Evolutionary conservation across 2,329 filamentous ascomycete species (phyloP).

Genomic region (Alternaria sp.): DNA sequence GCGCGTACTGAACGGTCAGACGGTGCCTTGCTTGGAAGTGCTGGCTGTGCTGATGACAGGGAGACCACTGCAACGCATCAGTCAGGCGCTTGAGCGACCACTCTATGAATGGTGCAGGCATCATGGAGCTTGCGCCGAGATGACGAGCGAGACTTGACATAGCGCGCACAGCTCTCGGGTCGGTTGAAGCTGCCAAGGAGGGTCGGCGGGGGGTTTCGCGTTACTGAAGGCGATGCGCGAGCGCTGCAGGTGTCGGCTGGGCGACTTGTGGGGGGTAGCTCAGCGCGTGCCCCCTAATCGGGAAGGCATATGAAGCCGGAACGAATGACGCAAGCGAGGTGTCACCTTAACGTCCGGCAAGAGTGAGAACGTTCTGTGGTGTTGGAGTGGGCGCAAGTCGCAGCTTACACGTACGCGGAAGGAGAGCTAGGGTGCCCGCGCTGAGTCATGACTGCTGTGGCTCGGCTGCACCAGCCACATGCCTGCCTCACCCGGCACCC

Average conservation of each 20-base stretch:
- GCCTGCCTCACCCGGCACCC: neutral
- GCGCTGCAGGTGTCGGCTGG: neutral
- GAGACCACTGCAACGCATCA: neutral
- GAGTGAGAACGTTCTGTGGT: neutral
- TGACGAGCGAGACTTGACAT: neutral
- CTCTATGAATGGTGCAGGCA: neutral
- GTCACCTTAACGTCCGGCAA: neutral
- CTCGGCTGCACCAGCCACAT: neutral
- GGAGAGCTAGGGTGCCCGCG: neutral
- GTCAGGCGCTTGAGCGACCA: neutral
- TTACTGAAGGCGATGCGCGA: neutral
- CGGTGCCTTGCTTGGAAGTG: too few relatives aligned
- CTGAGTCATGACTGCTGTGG: neutral
- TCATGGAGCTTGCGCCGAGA: neutral
- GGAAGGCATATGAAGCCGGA: too few relatives aligned
- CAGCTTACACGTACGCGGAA: neutral
- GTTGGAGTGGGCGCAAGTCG: neutral
- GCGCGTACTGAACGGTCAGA: neutral
- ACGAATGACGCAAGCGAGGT: neutral
- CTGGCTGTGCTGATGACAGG: too few relatives aligned
- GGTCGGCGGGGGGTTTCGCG: neutral
- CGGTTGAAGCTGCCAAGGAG: neutral
- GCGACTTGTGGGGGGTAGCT: neutral
- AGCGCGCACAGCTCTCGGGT: neutral
- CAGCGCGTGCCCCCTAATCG: too few relatives aligned